Percentiles rank a stretch among this genome's conserved stretches.
These are phyloP conservation scores for Camillea tinctor DNA, from an alignment of 2,329 filamentous ascomycete species.

Conservation along the genomic window DNA sequence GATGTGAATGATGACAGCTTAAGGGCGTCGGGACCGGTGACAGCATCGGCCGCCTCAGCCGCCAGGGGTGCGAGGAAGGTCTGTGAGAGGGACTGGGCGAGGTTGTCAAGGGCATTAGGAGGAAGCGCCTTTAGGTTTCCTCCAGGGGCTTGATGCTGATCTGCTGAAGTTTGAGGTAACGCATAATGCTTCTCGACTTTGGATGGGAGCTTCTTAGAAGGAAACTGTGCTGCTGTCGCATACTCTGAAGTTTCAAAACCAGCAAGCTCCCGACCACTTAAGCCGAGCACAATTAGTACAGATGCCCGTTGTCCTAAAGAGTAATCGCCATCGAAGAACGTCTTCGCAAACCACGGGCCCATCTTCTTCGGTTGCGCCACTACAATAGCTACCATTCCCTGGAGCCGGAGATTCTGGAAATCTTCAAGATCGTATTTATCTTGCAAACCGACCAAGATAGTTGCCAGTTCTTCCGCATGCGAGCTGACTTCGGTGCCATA, in stretches of 20 bases:
- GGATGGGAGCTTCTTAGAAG: slow-evolving; percentile 75
- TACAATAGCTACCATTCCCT: slow-evolving; percentile 79
- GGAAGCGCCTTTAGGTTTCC: slow-evolving; percentile 51
- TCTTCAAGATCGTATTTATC: slow-evolving; percentile 80
- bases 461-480: slow-evolving; percentile 77
- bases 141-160: slow-evolving; percentile 21
- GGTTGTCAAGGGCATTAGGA: slow-evolving; percentile 61
- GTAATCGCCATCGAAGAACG: slow-evolving; percentile 90
- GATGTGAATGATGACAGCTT: slow-evolving; percentile 90
- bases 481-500: slow-evolving; percentile 87
- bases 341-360: slow-evolving; percentile 79
- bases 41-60: slow-evolving; percentile 73
- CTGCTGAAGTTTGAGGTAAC: slow-evolving; percentile 27
- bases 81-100: slow-evolving; percentile 67
- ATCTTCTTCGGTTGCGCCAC: slow-evolving; percentile 74
- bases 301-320: slow-evolving; percentile 81
- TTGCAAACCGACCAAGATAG: slow-evolving; percentile 74
- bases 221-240: slow-evolving; percentile 58
- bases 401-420: slow-evolving; percentile 73
- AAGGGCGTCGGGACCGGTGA: slow-evolving; percentile 76
- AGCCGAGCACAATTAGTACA: slow-evolving; percentile 76
- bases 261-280: slow-evolving; percentile 81
- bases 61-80: slow-evolving; percentile 80
- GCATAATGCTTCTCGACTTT: slow-evolving; percentile 72
- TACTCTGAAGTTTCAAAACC: slow-evolving; percentile 65